A percentile compares a stretch with the other conserved stretches of the same genome.
Conservation (phyloP, 2,329 filamentous ascomycete genomes). For the Monosporascus sp. region DNA sequence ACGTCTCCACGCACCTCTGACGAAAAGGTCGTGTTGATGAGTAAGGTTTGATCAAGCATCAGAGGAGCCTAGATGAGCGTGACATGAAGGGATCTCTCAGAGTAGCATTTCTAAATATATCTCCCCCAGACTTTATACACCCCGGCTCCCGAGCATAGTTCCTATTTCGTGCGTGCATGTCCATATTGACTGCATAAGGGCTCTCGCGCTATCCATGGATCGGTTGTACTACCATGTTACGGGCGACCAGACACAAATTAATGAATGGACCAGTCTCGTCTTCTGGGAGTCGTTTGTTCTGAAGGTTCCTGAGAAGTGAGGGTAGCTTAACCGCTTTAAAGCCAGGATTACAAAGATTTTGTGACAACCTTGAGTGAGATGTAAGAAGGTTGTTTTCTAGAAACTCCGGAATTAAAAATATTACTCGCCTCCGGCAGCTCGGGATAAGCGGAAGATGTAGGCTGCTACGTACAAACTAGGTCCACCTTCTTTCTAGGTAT, state of each 20-base stretch:
- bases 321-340: too few species aligned
- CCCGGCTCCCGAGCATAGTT: background rate
- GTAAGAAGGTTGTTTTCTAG: background rate
- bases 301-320: too few species aligned
- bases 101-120: background rate
- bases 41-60: background rate
- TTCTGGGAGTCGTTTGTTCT: background rate
- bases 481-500: background rate
- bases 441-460: background rate
- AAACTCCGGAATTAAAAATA: background rate
- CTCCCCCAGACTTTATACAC: background rate
- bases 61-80: too few species aligned
- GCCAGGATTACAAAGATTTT: too few species aligned
- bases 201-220: background rate
- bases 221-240: background rate
- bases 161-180: background rate
- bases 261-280: background rate
- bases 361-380: too few species aligned
- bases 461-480: background rate
- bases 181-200: background rate
- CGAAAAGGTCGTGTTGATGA: too few species aligned
- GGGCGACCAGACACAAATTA: too few species aligned
- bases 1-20: background rate
- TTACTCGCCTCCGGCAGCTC: background rate
- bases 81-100: background rate